Percentiles rank a stretch among this genome's conserved stretches.
These are phyloP conservation scores for Globisporangium middletonii DNA, from an alignment of 352 stramenopile species.

Conservation along the genomic window DNA sequence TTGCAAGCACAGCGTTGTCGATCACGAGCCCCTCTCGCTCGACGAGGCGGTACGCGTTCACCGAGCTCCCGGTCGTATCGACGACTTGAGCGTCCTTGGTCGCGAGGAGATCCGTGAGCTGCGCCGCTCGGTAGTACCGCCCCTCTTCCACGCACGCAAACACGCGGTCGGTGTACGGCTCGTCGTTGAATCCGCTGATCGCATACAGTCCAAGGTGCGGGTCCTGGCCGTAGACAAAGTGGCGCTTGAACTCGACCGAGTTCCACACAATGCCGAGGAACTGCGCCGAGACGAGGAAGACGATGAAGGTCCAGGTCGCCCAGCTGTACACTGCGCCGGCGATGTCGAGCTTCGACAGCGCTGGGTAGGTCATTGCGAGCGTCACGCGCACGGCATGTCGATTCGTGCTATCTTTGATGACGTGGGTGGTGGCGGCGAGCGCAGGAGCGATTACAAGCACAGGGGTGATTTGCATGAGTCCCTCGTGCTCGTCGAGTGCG, in stretches of 20 bases:
- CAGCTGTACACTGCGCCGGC: slow-evolving; percentile 8
- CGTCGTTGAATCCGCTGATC: slow-evolving; percentile 3
- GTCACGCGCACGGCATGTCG: no score
- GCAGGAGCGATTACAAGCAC: no score
- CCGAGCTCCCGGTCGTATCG: background rate
- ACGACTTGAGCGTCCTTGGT: no score
- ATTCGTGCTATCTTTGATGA: no score
- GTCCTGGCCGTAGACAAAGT: background rate
- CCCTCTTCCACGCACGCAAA: slow-evolving; percentile 9
- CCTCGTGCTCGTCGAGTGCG: no score
- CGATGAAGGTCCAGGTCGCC: slow-evolving; percentile 7
- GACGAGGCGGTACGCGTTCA: slow-evolving; percentile 11
- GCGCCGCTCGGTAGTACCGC: slow-evolving; percentile 11
- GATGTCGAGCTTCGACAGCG: no score
- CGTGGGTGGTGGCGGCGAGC: no score
- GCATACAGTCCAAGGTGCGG: background rate
- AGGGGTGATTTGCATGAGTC: no score
- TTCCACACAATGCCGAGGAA: slow-evolving; percentile 12
- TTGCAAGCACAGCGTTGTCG: slow-evolving; percentile 10
- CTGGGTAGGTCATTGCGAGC: no score
- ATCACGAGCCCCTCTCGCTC: slow-evolving; percentile 12
- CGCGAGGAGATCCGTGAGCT: background rate
- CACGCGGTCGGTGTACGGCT: slow-evolving; percentile 8
- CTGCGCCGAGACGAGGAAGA: slow-evolving; percentile 7
- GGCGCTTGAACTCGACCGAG: background rate